Percentiles rank a stretch among this genome's conserved stretches.
Evolutionary conservation across 1,284 basidiomycete genomes (phyloP).

Genomic region (Sparassis latifolia): DNA sequence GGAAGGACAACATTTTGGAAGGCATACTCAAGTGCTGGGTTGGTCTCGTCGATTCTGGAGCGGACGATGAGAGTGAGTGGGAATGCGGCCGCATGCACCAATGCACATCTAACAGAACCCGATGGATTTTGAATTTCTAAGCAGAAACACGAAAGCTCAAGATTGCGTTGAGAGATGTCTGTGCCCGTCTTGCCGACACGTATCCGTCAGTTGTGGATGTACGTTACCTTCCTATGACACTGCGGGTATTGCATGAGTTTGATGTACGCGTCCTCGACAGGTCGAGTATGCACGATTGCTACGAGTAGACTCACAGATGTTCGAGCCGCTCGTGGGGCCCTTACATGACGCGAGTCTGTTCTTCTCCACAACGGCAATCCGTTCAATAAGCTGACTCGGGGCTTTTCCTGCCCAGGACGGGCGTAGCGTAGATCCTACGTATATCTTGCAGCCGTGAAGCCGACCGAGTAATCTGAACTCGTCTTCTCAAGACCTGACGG

Average conservation of each 20-base stretch:
- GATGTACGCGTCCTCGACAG: constrained; percentile 1
- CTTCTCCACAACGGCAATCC: background rate
- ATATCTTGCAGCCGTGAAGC: too few relatives aligned
- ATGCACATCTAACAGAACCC: too few relatives aligned
- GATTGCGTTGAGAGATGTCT: constrained; percentile 8
- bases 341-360: background rate
- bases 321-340: constrained; percentile 6
- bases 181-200: constrained; percentile 9
- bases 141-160: constrained; percentile 10
- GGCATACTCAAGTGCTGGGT: constrained; percentile 64
- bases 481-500: too few relatives aligned
- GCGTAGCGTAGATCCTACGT: too few relatives aligned
- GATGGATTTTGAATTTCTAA: background rate
- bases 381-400: background rate
- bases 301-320: constrained; percentile 8
- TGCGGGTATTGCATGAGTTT: background rate
- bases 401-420: too few relatives aligned
- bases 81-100: too few relatives aligned
- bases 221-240: background rate
- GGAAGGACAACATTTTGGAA: constrained; percentile 60
- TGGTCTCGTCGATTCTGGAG: constrained; percentile 28
- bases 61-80: constrained; percentile 10
- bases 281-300: constrained; percentile 10
- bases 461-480: too few relatives aligned
- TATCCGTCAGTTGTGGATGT: constrained; percentile 17